A percentile compares a stretch with the other conserved stretches of the same genome.
Conservation (phyloP, 2,329 filamentous ascomycete species). For the Trichoderma gracile region DNA sequence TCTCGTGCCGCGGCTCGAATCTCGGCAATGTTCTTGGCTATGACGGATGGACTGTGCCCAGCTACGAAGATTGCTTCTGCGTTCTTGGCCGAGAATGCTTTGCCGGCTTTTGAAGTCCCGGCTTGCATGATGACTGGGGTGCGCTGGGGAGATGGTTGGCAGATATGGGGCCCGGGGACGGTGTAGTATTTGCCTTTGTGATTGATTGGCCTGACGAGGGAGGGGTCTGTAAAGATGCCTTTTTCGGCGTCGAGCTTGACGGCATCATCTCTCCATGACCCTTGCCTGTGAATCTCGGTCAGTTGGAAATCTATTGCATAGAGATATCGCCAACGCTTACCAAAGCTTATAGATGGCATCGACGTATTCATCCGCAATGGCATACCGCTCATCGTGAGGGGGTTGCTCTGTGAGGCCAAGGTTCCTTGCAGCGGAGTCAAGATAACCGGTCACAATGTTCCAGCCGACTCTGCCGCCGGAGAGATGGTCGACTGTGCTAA, state of each 20-base stretch:
- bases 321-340: conserved; percentile 40
- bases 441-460: conserved; percentile 66
- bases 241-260: conserved; percentile 56
- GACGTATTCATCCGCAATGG: conserved; percentile 60
- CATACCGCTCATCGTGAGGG: conserved; percentile 54
- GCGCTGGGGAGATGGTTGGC: conserved; percentile 62
- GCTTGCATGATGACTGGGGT: conserved; percentile 66
- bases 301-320: neutral
- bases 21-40: conserved; percentile 57
- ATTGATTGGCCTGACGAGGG: conserved; percentile 61
- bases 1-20: conserved; percentile 54
- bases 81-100: conserved; percentile 61
- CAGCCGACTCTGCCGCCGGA: conserved; percentile 57
- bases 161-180: conserved; percentile 61
- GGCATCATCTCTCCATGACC: conserved; percentile 62
- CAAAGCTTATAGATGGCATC: conserved; percentile 62
- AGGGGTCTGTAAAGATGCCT: conserved; percentile 47
- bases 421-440: conserved; percentile 66
- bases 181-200: conserved; percentile 61
- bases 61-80: conserved; percentile 66
- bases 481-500: conserved; percentile 67
- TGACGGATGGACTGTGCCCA: conserved; percentile 56
- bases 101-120: conserved; percentile 61
- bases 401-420: conserved; percentile 58
- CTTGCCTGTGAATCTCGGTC: conserved; percentile 33